Evolutionary conservation across 768 basidiomycete species (phyloP).

Genomic region (Tylopilus vinaceipallidus): DNA sequence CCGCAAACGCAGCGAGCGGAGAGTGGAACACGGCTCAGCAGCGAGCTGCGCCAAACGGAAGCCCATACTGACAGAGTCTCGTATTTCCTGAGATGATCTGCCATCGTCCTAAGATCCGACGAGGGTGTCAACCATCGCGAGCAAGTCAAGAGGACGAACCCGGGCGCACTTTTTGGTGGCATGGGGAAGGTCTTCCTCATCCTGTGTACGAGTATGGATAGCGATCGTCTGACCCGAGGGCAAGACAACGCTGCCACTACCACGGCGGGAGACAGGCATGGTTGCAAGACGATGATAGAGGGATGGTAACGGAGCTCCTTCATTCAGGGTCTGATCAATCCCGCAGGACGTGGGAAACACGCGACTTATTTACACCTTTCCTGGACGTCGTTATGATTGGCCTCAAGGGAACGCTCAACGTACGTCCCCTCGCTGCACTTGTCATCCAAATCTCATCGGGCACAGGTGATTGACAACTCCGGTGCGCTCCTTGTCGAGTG

Average conservation of each 20-base stretch:
- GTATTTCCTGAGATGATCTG: slow-evolving; percentile 89
- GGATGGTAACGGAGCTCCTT: slow-evolving; percentile 21
- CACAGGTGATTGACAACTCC: slow-evolving; percentile 93
- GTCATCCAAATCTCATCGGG: not conserved
- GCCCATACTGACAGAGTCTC: slow-evolving; percentile 68
- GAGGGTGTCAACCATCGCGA: slow-evolving; percentile 1
- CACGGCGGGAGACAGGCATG: slow-evolving; percentile 73
- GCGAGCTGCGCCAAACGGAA: not conserved
- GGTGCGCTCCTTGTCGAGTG: slow-evolving; percentile 94
- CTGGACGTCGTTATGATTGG: slow-evolving; percentile 69
- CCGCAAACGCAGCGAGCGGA: not conserved
- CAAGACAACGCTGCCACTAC: slow-evolving; percentile 71
- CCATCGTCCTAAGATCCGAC: slow-evolving; percentile 68
- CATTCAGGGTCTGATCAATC: slow-evolving; percentile 1
- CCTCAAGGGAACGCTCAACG: slow-evolving; percentile 89
- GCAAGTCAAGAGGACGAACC: not conserved
- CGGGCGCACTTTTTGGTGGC: slow-evolving; percentile 80
- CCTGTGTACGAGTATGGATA: slow-evolving; percentile 85
- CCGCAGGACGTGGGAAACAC: slow-evolving; percentile 24
- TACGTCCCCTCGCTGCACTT: slow-evolving; percentile 23
- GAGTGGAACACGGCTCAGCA: slow-evolving; percentile 3
- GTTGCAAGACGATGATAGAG: slow-evolving; percentile 5
- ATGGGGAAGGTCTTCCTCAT: slow-evolving; percentile 85
- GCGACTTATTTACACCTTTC: slow-evolving; percentile 16
- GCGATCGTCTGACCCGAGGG: slow-evolving; percentile 78